Percentiles rank a stretch among this genome's conserved stretches.
phyloP scores from a whole-genome alignment of 2,329 filamentous ascomycete genomes.

The Fusarium haematococcum region DNA sequence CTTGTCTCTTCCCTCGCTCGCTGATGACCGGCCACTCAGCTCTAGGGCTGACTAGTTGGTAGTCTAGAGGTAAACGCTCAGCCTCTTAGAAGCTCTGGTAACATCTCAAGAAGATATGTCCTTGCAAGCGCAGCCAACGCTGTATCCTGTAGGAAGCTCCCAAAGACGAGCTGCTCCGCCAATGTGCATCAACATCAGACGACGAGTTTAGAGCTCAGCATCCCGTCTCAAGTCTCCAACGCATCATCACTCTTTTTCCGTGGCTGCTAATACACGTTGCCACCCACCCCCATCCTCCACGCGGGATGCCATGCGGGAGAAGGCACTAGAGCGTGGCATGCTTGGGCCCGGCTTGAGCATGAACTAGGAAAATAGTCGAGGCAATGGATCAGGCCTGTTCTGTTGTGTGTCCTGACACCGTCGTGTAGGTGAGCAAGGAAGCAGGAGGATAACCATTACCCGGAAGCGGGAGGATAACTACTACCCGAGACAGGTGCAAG shows the following conservation, averaged over 20 bases:
- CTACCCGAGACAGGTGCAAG: neutral
- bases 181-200: constrained; percentile 1
- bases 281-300: neutral
- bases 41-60: neutral
- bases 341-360: neutral
- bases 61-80: constrained; percentile 20
- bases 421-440: constrained; percentile 11
- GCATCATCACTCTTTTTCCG: neutral
- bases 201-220: neutral
- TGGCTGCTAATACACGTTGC: neutral
- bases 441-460: neutral
- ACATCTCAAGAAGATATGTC: constrained; percentile 8
- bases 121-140: neutral
- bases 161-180: neutral
- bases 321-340: neutral
- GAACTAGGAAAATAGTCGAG: constrained; percentile 1
- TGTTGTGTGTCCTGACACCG: constrained; percentile 1
- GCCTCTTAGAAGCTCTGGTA: constrained; percentile 26
- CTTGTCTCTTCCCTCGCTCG: constrained; percentile 22
- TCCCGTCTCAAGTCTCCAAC: neutral
- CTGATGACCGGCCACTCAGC: neutral
- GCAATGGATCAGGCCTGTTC: neutral
- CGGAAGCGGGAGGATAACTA: neutral
- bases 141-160: neutral
- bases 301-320: neutral